Conservation (phyloP, 1,139 yeast genomes). For the Geotrichum europaeum region DNA sequence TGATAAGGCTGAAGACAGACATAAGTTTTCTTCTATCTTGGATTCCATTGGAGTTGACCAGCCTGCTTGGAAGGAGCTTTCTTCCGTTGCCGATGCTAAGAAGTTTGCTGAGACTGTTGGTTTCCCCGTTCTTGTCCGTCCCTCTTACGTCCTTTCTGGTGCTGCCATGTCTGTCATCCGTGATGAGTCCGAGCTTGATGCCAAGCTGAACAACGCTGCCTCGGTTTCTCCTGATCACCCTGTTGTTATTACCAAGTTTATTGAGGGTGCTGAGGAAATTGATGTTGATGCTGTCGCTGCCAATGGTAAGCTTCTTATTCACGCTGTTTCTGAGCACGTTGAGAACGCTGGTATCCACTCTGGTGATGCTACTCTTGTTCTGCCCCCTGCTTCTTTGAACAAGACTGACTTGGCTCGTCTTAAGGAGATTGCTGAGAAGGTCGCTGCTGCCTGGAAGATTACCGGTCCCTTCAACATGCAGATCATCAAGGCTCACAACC, state of each 20-base stretch:
- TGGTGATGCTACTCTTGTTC: conserved; percentile 96
- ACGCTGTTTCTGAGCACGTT: conserved; percentile 97
- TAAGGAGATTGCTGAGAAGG: conserved; percentile 90
- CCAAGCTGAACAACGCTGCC: conserved; percentile 87
- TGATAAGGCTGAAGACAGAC: conserved; percentile 96
- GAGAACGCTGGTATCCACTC: conserved; percentile 99
- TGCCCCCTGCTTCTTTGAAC: conserved; percentile 84
- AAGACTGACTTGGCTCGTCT: conserved; percentile 84
- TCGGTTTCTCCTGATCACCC: conserved; percentile 98
- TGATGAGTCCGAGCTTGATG: conserved; percentile 81
- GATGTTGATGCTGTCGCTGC: conserved; percentile 99
- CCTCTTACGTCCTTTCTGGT: conserved; percentile 95
- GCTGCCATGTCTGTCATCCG: conserved; percentile 99
- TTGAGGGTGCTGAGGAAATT: conserved; percentile 95
- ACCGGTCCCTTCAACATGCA: conserved; percentile 99
- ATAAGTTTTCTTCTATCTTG: conserved; percentile 96
- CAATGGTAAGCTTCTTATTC: conserved; percentile 93
- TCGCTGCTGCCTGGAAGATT: conserved; percentile 85
- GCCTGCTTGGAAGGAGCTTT: conserved; percentile 98
- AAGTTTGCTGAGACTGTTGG: conserved; percentile 84
- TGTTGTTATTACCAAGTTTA: conserved; percentile 93
- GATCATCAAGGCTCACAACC: conserved; percentile 72
- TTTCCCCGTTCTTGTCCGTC: conserved; percentile 95
- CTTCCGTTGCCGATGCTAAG: conserved; percentile 91
- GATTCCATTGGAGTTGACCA: conserved; percentile 97